Evolutionary conservation across 176 grass and related monocot genomes (phyloP), one percentile per base, ranked within the genome.

Genomic region (Thinopyrum elongatum): DNA sequence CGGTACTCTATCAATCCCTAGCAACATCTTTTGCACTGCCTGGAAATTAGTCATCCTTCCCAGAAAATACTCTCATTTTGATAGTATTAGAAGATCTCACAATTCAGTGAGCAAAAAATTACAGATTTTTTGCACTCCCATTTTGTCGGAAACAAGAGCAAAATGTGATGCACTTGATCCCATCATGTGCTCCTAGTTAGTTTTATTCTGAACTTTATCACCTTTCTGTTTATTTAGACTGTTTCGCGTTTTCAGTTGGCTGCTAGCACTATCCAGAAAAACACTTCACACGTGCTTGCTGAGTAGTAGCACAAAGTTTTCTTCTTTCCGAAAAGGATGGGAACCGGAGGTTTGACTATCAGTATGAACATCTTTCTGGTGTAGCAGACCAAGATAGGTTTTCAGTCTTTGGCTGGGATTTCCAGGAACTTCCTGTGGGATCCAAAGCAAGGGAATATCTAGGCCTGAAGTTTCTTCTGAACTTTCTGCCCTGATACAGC

Each of bases 1-100:
- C 30, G 95, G 95, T 97, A 88, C 72, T 55, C 53, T 9, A 38
- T 88, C 15, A 9, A 59, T 70, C 15, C 7, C 51, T 55, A 47
- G 44, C 4, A 76, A 25, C 42, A 1, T 25, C 7, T 64, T 33
- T 2, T 35, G 3, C 6, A 12, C 3, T 22, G 1, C 26, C 47
- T 27, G 11, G 14, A 26, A 15, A 65, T 74, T 16, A 10, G 27
- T 10, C 17, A n/a, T 60, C 11, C 47, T 0, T 7, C 46, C 41
- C 13, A 44, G 3, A 7, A 79, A 61, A 3, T 1, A 21, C 36
- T 53, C 38, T 2, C 63, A 23, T n/a, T 79, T 53, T 63, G 14
- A 36, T n/a, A n/a, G n/a, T 79, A 23, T 71, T 21, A n/a, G n/a
- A n/a, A 55, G 64, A 65, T 39, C n/a, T 22, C 17, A 64, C 13